Evolutionary conservation across 2,329 filamentous ascomycete species (phyloP).

Genomic region (Fonsecaea monophora): DNA sequence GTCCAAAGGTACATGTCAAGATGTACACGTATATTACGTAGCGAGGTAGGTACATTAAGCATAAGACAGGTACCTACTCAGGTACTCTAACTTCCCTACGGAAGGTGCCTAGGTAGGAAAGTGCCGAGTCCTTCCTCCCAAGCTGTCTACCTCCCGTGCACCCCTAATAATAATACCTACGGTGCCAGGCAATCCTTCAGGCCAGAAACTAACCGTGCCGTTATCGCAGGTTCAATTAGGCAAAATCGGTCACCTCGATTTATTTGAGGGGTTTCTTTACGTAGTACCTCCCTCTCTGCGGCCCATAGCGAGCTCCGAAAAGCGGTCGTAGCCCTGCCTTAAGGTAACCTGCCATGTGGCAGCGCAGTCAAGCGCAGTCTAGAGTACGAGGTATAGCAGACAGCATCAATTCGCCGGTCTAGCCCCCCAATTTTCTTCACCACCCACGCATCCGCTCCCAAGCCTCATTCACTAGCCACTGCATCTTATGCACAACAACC

Average conservation of each 20-base stretch:
- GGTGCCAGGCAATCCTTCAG: not conserved
- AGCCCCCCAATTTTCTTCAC: not conserved
- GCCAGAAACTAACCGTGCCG: not conserved
- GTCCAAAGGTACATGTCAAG: no score
- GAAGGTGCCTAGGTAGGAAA: no score
- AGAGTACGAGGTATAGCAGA: not conserved
- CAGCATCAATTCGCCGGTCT: not conserved
- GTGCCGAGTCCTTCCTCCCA: not conserved
- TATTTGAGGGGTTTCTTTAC: not conserved
- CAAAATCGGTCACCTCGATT: not conserved
- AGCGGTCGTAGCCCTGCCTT: constrained; percentile 1
- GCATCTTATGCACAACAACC: not conserved
- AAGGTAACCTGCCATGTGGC: constrained; percentile 2
- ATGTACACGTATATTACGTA: no score
- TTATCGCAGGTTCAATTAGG: constrained; percentile 11
- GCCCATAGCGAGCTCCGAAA: constrained; percentile 5
- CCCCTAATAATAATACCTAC: no score
- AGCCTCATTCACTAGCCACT: constrained; percentile 17
- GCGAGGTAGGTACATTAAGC: no score
- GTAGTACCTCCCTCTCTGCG: not conserved
- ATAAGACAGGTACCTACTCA: no score
- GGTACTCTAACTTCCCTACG: no score
- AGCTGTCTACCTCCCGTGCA: not conserved
- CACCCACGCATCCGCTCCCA: constrained; percentile 2
- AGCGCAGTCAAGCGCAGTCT: not conserved